phyloP scores from a whole-genome alignment of 352 stramenopile genomes.

The Pythium brachiatum region DNA sequence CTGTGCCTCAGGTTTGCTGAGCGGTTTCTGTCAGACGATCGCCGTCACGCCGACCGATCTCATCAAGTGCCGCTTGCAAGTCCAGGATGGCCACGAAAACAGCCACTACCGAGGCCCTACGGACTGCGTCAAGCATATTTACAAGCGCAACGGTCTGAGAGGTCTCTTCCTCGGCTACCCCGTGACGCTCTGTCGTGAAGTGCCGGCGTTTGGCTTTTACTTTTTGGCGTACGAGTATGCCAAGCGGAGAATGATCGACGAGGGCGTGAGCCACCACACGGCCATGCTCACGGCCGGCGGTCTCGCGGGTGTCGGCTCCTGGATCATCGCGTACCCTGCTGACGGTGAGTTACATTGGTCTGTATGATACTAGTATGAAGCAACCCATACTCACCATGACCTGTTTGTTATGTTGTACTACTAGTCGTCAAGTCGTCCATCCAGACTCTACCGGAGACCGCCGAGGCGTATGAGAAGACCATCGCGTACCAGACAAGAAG shows the following conservation, averaged over 20 bases:
- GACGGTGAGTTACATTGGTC: slow-evolving; percentile 43
- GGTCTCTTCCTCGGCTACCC: slow-evolving; percentile 76
- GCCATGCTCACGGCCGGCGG: slow-evolving; percentile 83
- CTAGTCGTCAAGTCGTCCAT: slow-evolving; percentile 86
- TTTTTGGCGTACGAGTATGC: slow-evolving; percentile 80
- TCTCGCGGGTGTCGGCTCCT: slow-evolving; percentile 71
- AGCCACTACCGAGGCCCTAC: slow-evolving; percentile 63
- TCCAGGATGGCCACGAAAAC: slow-evolving; percentile 60
- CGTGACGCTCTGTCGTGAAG: slow-evolving; percentile 71
- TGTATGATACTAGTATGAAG: neutral
- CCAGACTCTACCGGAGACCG: slow-evolving; percentile 65
- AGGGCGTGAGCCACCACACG: slow-evolving; percentile 49
- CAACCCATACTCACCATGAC: neutral
- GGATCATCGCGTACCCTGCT: slow-evolving; percentile 78
- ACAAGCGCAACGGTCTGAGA: slow-evolving; percentile 46
- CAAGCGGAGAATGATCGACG: slow-evolving; percentile 69
- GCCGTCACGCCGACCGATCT: slow-evolving; percentile 74
- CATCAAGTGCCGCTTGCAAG: slow-evolving; percentile 84
- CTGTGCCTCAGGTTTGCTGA: slow-evolving; percentile 35
- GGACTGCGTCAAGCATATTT: slow-evolving; percentile 79
- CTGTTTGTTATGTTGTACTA: slow-evolving; percentile 1
- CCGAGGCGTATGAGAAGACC: slow-evolving; percentile 52
- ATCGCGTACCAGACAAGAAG: slow-evolving; percentile 68
- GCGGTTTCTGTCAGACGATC: slow-evolving; percentile 76
- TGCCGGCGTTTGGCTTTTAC: slow-evolving; percentile 84